Base-by-base conservation (phyloP, 192 early-diverging fungal genomes). In the Linnemannia zychae region DNA sequence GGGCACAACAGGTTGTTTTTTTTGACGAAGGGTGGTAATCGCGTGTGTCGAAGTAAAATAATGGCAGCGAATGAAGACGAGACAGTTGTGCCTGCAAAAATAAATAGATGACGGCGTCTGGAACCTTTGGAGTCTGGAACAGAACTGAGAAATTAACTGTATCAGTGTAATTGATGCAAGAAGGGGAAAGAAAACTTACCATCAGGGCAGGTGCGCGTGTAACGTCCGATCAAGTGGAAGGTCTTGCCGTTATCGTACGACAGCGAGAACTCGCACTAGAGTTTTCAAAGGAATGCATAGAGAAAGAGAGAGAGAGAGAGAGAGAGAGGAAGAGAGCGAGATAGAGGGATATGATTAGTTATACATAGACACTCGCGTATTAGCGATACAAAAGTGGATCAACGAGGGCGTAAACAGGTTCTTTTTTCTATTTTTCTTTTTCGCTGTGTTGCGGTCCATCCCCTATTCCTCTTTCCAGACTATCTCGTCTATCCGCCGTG, bases 181-280 rank as follows among this genome's bases (percentile, higher is more conserved):
- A n/a, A n/a, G n/a, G n/a, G n/a, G n/a, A n/a, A n/a, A n/a, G n/a
- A n/a, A n/a, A n/a, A 3, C 68, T 78, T 79, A 74, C 78, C 72
- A 67, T 88, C 87, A 22, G 87, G 87, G 78, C 87, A 88, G 37
- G 87, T 81, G 47, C 67, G 80, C 18, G 78, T 75, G 73, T 88
- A 88, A 28, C 78, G 60, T 9, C 77, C 87, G 65, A 88, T 88
- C 44, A 77, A 68, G 33, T 74, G 79, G 68, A 77, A 95, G 31
- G 90, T 90, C 44, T 90, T 88, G 60, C 92, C 93, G 38, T 88
- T 90, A 68, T 95, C 93, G 46, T 91, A 92, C 17, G 91, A 92
- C 22, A 95, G 78, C 4, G 93, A 82, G 80, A 95, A 94, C 86
- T 94, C 91, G 77, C 93, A 94, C 80, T 94, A n/a, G n/a, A n/a